phyloP scores from a whole-genome alignment of 2,329 filamentous ascomycete genomes.

The Colletotrichum sansevieriae region DNA sequence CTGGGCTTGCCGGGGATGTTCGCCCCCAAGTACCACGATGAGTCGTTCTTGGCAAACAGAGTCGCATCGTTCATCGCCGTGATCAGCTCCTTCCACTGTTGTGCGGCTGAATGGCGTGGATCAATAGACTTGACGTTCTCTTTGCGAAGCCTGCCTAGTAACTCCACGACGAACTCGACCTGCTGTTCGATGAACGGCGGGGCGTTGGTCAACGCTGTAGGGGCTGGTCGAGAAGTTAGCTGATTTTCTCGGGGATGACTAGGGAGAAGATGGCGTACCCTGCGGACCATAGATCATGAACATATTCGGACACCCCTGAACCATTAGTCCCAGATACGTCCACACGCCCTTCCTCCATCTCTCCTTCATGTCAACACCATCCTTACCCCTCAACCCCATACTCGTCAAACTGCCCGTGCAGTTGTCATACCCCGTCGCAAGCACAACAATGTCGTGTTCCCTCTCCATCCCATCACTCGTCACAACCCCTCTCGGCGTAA shows the following conservation, averaged over 20 bases:
- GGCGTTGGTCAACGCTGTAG: conserved; percentile 43
- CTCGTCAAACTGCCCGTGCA: conserved; percentile 50
- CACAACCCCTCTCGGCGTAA: conserved; percentile 55
- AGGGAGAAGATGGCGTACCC: conserved; percentile 17
- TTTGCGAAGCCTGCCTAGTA: conserved; percentile 31
- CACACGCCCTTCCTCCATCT: conserved; percentile 49
- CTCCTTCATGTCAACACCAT: conserved; percentile 48
- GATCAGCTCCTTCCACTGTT: conserved; percentile 40
- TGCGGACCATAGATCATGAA: conserved; percentile 47
- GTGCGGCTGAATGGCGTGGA: conserved; percentile 30
- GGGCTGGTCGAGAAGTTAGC: conserved; percentile 23
- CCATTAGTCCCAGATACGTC: conserved; percentile 47
- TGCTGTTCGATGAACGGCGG: conserved; percentile 41
- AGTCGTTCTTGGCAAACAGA: conserved; percentile 41
- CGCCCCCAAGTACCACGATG: conserved; percentile 44
- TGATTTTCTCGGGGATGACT: background rate
- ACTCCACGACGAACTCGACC: conserved; percentile 40
- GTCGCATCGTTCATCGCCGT: conserved; percentile 40
- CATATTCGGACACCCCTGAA: conserved; percentile 42
- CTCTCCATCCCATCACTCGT: conserved; percentile 52
- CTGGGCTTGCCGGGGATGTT: conserved; percentile 45
- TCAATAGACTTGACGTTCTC: conserved; percentile 40
- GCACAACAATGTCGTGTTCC: conserved; percentile 53
- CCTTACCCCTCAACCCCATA: conserved; percentile 48
- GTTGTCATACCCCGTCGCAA: conserved; percentile 53